Evolutionary conservation across 768 basidiomycete genomes (phyloP).

Genomic region (Lactarius indigo): DNA sequence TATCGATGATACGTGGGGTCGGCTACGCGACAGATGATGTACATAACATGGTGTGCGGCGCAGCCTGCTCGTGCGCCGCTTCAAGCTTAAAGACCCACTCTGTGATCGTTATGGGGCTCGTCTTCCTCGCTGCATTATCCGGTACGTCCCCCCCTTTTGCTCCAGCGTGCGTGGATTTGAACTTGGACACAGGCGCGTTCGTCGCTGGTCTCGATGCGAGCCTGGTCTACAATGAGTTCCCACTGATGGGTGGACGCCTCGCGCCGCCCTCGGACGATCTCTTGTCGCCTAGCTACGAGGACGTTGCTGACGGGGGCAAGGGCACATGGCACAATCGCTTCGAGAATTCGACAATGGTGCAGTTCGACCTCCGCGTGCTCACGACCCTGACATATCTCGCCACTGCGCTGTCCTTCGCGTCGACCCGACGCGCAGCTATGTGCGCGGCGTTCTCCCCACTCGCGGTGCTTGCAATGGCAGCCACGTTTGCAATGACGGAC

Average conservation of each 20-base stretch:
- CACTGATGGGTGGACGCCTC: too few species aligned
- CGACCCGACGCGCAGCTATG: slow-evolving; percentile 49
- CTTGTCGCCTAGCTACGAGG: slow-evolving; percentile 71
- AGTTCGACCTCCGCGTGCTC: slow-evolving; percentile 31
- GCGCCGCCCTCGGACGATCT: slow-evolving; percentile 35
- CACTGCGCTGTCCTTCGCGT: slow-evolving; percentile 59
- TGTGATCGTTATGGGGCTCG: slow-evolving; percentile 65
- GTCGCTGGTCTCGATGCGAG: too few species aligned
- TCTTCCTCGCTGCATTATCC: slow-evolving; percentile 89
- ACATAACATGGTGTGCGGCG: slow-evolving; percentile 46
- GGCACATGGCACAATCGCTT: slow-evolving; percentile 87
- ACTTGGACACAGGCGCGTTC: slow-evolving; percentile 52
- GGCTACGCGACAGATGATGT: slow-evolving; percentile 39
- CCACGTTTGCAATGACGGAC: slow-evolving; percentile 76
- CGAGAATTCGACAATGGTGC: slow-evolving; percentile 98
- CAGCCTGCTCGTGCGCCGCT: slow-evolving; percentile 53
- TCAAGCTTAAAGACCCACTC: slow-evolving; percentile 61
- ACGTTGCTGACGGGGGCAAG: slow-evolving; percentile 42
- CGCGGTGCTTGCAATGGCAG: slow-evolving; percentile 48
- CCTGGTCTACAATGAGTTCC: too few species aligned
- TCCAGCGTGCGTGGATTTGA: background rate
- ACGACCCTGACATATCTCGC: slow-evolving; percentile 42
- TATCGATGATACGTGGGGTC: slow-evolving; percentile 56
- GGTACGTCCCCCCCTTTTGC: slow-evolving; percentile 46
- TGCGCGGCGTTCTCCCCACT: slow-evolving; percentile 54